Evolutionary conservation across 1,284 basidiomycete genomes (phyloP), one percentile per base, ranked within the genome.

Genomic region (Rhodotorula sp.): DNA sequence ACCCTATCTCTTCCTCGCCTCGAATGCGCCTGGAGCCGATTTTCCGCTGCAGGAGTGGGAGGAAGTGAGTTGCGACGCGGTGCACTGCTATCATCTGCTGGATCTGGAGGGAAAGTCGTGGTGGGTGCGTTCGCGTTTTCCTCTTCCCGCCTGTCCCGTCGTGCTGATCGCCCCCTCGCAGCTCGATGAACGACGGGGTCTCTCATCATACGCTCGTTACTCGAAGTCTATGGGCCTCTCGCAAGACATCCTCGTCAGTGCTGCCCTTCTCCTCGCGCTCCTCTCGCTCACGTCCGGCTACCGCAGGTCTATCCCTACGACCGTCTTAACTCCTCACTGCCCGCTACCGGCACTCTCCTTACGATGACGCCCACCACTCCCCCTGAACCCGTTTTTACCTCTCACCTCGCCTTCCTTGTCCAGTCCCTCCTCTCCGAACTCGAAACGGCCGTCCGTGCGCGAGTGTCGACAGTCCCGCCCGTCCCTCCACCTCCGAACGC

Each of bases 381-480:
- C 2, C 58, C 63, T 6, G 57, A 46, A 53, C 72, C 54, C 9
- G 28, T 52, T 28, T 6, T 69, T 37, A 59, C 63, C 18, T 20
- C 66, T 0, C 26, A 48, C 1, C 66, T 73, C 22, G 59, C 65
- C 10, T 28, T 51, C n/a, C 77, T 78, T 15, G 67, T 80, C 1
- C 71, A 78, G 2, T 55, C 51, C 2, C 82, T 85, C 68, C 75
- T 81, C 6, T 40, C 59, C 0, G 72, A 78, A 1, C 78, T 86
- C 5, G 70, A 75, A 18, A 72, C 79, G 9, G 80, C 82, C 52
- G 81, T 85, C 0, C 74, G 77, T 13, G 70, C 76, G 18, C 78
- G 84, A 30, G 82, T 84, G 2, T 77, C 80, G 15, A 82, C 83
- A 65, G 83, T 85, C 34, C 82, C 83, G 0, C 22, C 51, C 5